Base-by-base conservation (phyloP, 2,329 filamentous ascomycete species). In the Metarhizium robertsii region DNA sequence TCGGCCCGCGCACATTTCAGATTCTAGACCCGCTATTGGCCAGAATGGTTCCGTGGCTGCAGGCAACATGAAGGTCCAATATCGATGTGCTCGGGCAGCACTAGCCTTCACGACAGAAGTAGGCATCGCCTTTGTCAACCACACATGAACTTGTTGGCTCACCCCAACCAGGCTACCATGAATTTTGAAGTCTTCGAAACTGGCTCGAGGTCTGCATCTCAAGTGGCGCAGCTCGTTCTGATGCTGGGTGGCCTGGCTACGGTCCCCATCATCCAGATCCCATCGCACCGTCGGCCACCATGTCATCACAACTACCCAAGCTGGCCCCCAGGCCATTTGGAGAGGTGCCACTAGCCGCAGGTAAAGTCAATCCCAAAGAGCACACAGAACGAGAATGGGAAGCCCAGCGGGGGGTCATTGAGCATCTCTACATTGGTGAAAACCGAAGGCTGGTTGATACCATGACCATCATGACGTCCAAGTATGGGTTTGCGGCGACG, bases 401-500 rank as follows among this genome's bases (percentile, higher is more conserved):
- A 56, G 59, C 61, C 11, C 65, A 66, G 58, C 65, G 62, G 53
- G 61, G 61, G n/a, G 59, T 66, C 53, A 70, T 72, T 53, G 64
- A 63, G 55, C 64, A 59, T 42, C 58, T 72, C 6, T 72, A 72
- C 52, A 69, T 71, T 32, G 55, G 55, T 45, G 69, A 72, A 36
- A 67, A 67, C 53, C 67, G 67, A 50, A 72, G 69, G 59, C 59
- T 72, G 45, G 66, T 64, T 38, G 68, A 72, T 53, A 69, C 66
- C 54, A 71, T 71, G 69, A 59, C 66, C 48, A 67, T 71, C 14
- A 60, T 72, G 53, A 65, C 68, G 47, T 60, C 64, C 20, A 64
- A 63, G 42, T 61, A 72, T 59, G 67, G 67, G 34, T 72, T 72
- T 52, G 66, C 66, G 34, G 69, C 69, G 51, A 71, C 69, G 69